These are phyloP conservation scores for Hippophae gyantsensis DNA, from an alignment of 306 rosid genomes.

Conservation along the genomic window DNA sequence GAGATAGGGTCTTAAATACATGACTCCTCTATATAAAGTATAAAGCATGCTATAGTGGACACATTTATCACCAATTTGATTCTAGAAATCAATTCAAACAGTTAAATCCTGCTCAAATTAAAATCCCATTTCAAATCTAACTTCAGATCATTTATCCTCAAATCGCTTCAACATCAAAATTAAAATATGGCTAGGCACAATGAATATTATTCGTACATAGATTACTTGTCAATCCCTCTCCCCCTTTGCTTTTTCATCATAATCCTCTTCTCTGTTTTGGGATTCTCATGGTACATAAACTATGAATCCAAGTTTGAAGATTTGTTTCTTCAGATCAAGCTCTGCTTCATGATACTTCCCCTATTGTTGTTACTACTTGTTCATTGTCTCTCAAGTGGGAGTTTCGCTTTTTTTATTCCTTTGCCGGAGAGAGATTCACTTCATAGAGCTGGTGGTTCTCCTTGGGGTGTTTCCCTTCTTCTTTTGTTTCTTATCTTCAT, in stretches of 20 bases:
- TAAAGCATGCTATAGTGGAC: no score
- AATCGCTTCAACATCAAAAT: no score
- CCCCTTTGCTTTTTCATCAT: constrained; percentile 47
- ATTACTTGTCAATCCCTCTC: constrained; percentile 44
- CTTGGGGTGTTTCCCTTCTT: constrained; percentile 70
- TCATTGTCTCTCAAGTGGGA: constrained; percentile 42
- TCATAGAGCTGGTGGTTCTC: constrained; percentile 79
- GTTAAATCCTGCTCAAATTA: no score
- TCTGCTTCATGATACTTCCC: constrained; percentile 50
- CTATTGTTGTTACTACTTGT: constrained; percentile 36
- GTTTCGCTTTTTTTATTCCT: constrained; percentile 27
- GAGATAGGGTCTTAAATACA: no score
- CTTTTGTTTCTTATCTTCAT: constrained; percentile 54
- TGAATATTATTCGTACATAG: constrained; percentile 34
- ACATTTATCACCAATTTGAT: no score
- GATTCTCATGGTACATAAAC: constrained; percentile 66
- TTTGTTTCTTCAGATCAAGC: constrained; percentile 38
- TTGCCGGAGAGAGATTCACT: constrained; percentile 52
- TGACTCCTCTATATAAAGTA: no score
- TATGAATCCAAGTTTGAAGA: constrained; percentile 49
- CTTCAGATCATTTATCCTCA: no score
- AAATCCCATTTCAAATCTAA: no score
- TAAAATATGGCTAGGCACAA: constrained; percentile 39
- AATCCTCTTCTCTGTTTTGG: constrained; percentile 41
- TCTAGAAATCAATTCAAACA: no score